These are phyloP conservation scores for Phlebiopsis gigantea DNA, from an alignment of 768 basidiomycete species.

Conservation along the genomic window DNA sequence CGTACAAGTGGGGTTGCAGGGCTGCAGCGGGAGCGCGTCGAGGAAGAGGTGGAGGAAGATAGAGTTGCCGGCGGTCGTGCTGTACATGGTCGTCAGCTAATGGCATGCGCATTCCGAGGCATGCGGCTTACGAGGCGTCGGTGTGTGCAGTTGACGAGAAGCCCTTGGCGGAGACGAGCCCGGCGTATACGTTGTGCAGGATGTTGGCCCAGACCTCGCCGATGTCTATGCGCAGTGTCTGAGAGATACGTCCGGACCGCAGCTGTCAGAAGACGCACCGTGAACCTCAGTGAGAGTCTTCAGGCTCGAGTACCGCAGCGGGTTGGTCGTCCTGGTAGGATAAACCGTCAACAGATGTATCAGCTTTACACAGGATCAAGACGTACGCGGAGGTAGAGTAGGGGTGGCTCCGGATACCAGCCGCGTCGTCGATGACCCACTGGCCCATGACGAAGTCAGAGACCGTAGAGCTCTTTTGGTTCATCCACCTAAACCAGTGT, in stretches of 20 bases:
- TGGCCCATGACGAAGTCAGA: constrained; percentile 36
- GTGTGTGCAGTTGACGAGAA: constrained; percentile 32
- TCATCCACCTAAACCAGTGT: constrained; percentile 25
- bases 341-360: neutral
- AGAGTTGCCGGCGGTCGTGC: constrained; percentile 40
- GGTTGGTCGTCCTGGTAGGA: constrained; percentile 29
- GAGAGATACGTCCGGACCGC: neutral
- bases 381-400: constrained; percentile 45
- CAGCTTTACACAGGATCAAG: too few relatives aligned
- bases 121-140: constrained; percentile 27
- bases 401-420: constrained; percentile 52
- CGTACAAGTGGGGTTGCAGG: constrained; percentile 45
- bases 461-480: constrained; percentile 36
- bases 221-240: constrained; percentile 24
- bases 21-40: constrained; percentile 43
- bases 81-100: neutral
- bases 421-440: constrained; percentile 45
- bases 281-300: constrained; percentile 39
- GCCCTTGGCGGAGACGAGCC: constrained; percentile 23
- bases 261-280: constrained; percentile 22
- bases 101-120: neutral
- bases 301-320: constrained; percentile 37
- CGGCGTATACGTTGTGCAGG: constrained; percentile 31
- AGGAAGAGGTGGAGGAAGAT: constrained; percentile 49
- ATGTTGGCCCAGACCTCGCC: constrained; percentile 54